These are phyloP conservation scores for Penicillium nordicum DNA, from an alignment of 2,329 filamentous ascomycete species.

Conservation along the genomic window DNA sequence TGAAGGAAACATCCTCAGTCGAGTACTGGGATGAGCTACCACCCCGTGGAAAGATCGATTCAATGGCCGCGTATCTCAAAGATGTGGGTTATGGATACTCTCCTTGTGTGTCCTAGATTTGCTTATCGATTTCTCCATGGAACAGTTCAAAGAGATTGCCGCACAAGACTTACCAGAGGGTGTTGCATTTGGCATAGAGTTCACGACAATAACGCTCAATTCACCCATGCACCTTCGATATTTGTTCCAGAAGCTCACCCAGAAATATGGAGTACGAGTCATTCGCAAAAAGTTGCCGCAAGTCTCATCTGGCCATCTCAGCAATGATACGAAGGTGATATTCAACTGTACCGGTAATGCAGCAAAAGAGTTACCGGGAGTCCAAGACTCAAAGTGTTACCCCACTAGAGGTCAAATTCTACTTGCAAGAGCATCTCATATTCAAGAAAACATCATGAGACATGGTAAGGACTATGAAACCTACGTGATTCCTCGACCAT, in stretches of 20 bases:
- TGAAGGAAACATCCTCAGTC: constrained; percentile 33
- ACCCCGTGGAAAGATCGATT: constrained; percentile 41
- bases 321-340: constrained; percentile 1
- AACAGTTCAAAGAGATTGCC: constrained; percentile 23
- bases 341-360: constrained; percentile 32
- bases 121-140: not conserved
- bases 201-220: constrained; percentile 39
- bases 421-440: constrained; percentile 33
- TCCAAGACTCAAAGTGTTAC: constrained; percentile 40
- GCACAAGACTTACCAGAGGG: constrained; percentile 29
- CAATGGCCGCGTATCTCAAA: constrained; percentile 42
- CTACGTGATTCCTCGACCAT: constrained; percentile 40
- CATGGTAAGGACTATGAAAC: constrained; percentile 42
- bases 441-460: constrained; percentile 40
- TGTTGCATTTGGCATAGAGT: constrained; percentile 36
- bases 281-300: not conserved
- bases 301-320: constrained; percentile 3
- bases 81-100: constrained; percentile 26
- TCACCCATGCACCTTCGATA: constrained; percentile 38
- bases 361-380: constrained; percentile 34
- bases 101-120: not conserved
- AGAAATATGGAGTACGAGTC: constrained; percentile 1
- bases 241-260: constrained; percentile 24
- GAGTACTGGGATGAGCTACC: constrained; percentile 45
- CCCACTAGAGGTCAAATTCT: constrained; percentile 44